Evolutionary conservation across 805 yeast genomes (phyloP), one percentile per base, ranked within the genome.

Genomic region (Kazachstania africana): DNA sequence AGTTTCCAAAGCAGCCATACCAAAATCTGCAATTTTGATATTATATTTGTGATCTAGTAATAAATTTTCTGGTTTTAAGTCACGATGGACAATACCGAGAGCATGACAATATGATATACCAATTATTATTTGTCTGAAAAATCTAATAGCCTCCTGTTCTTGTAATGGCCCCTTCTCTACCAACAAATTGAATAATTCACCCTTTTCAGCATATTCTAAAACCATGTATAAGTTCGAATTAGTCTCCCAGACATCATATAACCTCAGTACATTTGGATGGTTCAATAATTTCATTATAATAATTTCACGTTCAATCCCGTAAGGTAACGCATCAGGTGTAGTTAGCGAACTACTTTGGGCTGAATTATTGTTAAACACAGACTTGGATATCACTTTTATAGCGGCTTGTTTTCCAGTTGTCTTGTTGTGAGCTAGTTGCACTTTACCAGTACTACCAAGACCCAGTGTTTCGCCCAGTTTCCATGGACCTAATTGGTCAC

Each of bases 1-100:
- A 19, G 83, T 72, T 55, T 91, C 97, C 28, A 91, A 62, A 5
- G 98, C 97, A 12, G 98, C 98, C 98, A 91, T 91, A 21, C 98
- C 98, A 54, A 91, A 91, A 59, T 91, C 98, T 8, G 98, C 98
- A 43, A 91, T 84, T 56, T 91, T 91, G 55, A 91, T 87, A 55
- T 84, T 85, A 40, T 77, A 72, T 53, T 83, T 70, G 50, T 78
- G 76, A 60, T 87, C 97, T 26, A 87, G 63, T 26, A 80, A 57
- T 44, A 80, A 58, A 59, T 80, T 80, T 50, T 80, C 93, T 3
- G 93, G 93, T 49, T 80, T 80, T 46, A 83, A 65, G 53, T 83
- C 94, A 38, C 94, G 75, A 55, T 83, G 94, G 38, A 93, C 84
- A 45, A 83, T 82, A 53, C 82, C 82, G 52, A 82, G 73, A 38